Evolutionary conservation across 805 yeast genomes (phyloP).

Genomic region (Metschnikowia cubensis): DNA sequence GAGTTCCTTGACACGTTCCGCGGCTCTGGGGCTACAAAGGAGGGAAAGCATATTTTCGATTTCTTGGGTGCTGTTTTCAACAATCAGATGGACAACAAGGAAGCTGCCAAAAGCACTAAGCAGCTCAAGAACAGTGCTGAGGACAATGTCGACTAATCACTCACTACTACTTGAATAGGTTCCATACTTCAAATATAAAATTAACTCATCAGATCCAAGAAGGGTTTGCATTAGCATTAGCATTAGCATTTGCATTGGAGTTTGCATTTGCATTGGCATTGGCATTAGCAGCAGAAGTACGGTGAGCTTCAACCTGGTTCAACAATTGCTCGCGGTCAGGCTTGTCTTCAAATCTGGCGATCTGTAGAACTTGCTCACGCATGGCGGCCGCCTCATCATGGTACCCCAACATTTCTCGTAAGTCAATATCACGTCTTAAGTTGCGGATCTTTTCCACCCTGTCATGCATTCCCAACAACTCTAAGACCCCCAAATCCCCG

Average conservation of each 20-base stretch:
- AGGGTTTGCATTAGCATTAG: constrained; percentile 15
- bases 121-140: constrained; percentile 6
- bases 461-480: constrained; percentile 1
- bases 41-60: constrained; percentile 52
- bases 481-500: neutral
- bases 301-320: constrained; percentile 13
- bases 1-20: constrained; percentile 80
- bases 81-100: constrained; percentile 17
- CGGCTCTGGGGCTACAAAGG: constrained; percentile 32
- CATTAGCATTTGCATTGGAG: neutral
- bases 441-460: constrained; percentile 1
- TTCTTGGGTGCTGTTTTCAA: constrained; percentile 47
- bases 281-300: constrained; percentile 11
- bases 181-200: neutral
- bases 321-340: constrained; percentile 8
- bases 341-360: neutral
- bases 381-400: constrained; percentile 4
- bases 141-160: constrained; percentile 10
- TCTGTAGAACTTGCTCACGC: constrained; percentile 9
- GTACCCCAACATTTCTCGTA: neutral
- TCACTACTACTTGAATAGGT: neutral
- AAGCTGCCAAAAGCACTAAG: constrained; percentile 8
- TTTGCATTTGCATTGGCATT: neutral
- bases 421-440: neutral
- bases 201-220: constrained; percentile 15